Evolutionary conservation across 2,329 filamentous ascomycete species (phyloP).

Genomic region (Fusarium agapanthi): DNA sequence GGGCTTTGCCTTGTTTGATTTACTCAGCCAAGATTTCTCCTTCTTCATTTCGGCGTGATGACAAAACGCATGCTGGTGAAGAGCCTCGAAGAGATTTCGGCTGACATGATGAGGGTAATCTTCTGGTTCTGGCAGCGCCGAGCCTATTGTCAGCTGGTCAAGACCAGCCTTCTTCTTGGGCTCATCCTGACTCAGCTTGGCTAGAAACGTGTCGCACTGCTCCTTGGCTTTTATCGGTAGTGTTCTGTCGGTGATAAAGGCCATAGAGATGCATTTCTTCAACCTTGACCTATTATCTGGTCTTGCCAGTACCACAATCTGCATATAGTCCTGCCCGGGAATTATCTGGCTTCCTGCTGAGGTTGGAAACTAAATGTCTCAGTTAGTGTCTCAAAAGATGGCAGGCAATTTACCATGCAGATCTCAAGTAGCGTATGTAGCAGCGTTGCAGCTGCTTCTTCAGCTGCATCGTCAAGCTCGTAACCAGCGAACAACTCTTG

Average conservation of each 20-base stretch:
- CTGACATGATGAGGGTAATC: background rate
- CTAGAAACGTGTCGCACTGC: background rate
- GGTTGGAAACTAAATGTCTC: rapidly evolving
- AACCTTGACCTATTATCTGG: rapidly evolving
- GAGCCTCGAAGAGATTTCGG: background rate
- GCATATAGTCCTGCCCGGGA: background rate
- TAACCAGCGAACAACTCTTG: background rate
- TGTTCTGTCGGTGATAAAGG: rapidly evolving
- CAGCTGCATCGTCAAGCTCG: background rate
- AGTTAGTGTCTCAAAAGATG: rapidly evolving
- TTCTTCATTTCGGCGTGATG: rapidly evolving
- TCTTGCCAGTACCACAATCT: rapidly evolving
- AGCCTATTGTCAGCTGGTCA: rapidly evolving
- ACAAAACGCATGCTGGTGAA: background rate
- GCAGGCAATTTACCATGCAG: rapidly evolving
- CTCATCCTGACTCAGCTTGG: rapidly evolving
- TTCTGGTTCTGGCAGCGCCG: background rate
- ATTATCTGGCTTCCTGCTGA: rapidly evolving
- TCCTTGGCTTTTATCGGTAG: rapidly evolving
- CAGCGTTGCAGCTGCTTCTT: rapidly evolving
- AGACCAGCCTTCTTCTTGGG: background rate
- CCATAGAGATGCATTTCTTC: rapidly evolving
- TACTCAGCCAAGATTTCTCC: rapidly evolving
- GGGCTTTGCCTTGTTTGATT: rapidly evolving
- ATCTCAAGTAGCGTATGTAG: rapidly evolving